Evolutionary conservation across 805 yeast species (phyloP).

Genomic region (Ogataea henricii): DNA sequence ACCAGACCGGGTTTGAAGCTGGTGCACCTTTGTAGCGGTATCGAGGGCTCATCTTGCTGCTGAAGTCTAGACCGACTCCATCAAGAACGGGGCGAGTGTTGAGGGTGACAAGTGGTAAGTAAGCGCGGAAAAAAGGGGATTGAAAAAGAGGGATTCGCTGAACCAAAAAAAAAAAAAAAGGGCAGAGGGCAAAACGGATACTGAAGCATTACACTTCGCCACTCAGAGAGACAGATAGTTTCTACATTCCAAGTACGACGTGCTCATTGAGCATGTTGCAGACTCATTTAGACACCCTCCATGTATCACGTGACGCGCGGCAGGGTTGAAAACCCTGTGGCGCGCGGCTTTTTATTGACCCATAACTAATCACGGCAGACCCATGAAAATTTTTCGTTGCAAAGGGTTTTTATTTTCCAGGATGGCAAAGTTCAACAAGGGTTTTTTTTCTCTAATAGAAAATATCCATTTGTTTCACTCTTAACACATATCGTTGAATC

Average conservation of each 20-base stretch:
- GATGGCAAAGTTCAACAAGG: slow-evolving; percentile 6
- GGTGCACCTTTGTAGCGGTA: slow-evolving; percentile 8
- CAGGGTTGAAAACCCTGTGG: slow-evolving; percentile 7
- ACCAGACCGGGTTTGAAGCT: slow-evolving; percentile 6
- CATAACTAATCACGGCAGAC: slow-evolving; percentile 2
- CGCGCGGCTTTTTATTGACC: slow-evolving; percentile 5
- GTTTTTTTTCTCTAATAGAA: background rate
- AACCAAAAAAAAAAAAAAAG: background rate
- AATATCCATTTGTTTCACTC: background rate
- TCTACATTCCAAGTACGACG: too few relatives aligned
- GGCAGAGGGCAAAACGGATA: background rate
- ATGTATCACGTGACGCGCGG: slow-evolving; percentile 7
- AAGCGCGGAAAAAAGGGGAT: slow-evolving; percentile 5
- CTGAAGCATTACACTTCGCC: too few relatives aligned
- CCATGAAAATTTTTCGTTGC: slow-evolving; percentile 11
- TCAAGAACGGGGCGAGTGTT: background rate
- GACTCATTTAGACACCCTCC: too few relatives aligned
- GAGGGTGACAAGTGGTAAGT: background rate
- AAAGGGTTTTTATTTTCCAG: background rate
- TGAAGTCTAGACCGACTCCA: background rate
- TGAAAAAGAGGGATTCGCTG: background rate
- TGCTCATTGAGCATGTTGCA: too few relatives aligned
- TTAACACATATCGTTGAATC: background rate
- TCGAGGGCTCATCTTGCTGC: background rate
- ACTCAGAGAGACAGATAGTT: too few relatives aligned